Base-by-base conservation (phyloP, 495 filamentous ascomycete genomes). In the Hyaloscypha variabilis region DNA sequence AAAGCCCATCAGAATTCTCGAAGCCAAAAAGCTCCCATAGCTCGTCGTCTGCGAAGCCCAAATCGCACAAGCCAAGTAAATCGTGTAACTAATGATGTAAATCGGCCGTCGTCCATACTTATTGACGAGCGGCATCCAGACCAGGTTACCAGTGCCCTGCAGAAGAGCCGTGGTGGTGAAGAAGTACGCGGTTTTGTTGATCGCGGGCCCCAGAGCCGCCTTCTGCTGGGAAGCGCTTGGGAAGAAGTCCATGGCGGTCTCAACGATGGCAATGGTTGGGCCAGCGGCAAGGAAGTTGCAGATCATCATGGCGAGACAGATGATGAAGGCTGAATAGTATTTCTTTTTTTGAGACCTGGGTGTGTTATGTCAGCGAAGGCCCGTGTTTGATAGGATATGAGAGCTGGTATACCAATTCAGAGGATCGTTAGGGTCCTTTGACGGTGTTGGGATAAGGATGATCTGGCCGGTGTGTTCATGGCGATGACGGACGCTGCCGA, bases 401-500 rank as follows among this genome's bases (percentile, higher is more conserved):
- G 14, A 19, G n/a, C 19, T 19, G 10, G 66, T 62, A 28, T 71
- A 77, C 76, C 76, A 79, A 61, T 86, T 87, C 50, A 89, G 72
- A 19, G 86, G 87, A 69, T 88, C 86, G 66, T 87, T 83, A 4
- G 85, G 86, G 62, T 90, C 84, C 46, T 76, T 71, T 0, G 84
- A 87, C 1, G 86, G 87, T 1, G 80, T 76, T 2, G 87, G 87
- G 53, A 88, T 46, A 17, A 46, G 68, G 36, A 89, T 78, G 60
- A 78, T 72, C 63, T 75, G 75, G 72, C 82, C 78, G 21, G 81
- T 86, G n/a, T 79, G 75, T 14, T 71, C 73, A 70, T 85, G 65
- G 50, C 79, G 79, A 11, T 84, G 76, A 24, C 79, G 81, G 46
- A 85, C 73, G 68, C 77, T 77, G 17, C 83, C 82, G 6, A 83